phyloP scores from a whole-genome alignment of 1,284 basidiomycete genomes.

The Pholiota adiposa region DNA sequence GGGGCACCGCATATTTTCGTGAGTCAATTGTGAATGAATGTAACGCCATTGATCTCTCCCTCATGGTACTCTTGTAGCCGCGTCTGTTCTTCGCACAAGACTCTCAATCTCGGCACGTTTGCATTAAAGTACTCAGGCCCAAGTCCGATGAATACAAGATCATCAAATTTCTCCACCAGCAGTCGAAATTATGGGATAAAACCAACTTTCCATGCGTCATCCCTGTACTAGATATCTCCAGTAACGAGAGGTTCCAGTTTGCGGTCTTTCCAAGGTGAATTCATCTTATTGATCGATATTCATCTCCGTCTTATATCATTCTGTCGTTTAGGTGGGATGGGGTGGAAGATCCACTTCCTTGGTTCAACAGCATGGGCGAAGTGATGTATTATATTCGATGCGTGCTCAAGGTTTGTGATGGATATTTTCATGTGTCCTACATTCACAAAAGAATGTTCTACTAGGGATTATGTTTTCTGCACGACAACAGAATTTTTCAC shows the following conservation, averaged over 20 bases:
- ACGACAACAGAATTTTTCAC: conserved; percentile 26
- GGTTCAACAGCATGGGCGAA: neutral
- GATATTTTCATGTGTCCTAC: neutral
- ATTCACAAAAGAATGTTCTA: neutral
- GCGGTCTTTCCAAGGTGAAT: conserved; percentile 27
- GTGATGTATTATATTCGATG: neutral
- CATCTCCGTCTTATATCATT: neutral
- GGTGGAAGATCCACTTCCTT: neutral
- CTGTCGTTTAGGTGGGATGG: conserved; percentile 12
- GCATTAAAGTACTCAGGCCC: conserved; percentile 22
- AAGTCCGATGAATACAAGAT: conserved; percentile 21
- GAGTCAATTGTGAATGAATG: neutral
- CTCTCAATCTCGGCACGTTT: conserved; percentile 20
- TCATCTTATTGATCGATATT: neutral
- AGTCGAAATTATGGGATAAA: neutral
- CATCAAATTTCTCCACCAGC: conserved; percentile 13
- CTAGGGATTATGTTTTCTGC: conserved; percentile 23
- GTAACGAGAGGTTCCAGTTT: conserved; percentile 19
- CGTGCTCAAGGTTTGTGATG: neutral
- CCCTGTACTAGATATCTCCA: conserved; percentile 23
- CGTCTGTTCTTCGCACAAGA: conserved; percentile 25
- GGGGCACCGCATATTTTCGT: too few species aligned
- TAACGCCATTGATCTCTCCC: neutral
- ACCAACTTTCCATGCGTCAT: conserved; percentile 12
- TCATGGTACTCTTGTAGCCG: neutral